Evolutionary conservation across 2,329 filamentous ascomycete species (phyloP).

Genomic region (Colletotrichum australisinense): DNA sequence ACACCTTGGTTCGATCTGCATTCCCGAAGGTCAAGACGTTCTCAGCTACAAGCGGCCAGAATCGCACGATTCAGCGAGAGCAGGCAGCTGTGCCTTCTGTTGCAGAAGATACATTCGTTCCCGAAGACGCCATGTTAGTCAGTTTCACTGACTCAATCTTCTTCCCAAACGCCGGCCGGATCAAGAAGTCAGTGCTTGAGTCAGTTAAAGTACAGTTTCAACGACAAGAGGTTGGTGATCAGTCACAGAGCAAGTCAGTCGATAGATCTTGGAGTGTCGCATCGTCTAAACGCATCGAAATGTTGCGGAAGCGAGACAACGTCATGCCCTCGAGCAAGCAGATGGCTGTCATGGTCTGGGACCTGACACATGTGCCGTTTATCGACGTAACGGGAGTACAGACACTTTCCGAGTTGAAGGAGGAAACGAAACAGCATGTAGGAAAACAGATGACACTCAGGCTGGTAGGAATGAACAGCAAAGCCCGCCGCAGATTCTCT

Average conservation of each 20-base stretch:
- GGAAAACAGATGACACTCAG: conserved; percentile 58
- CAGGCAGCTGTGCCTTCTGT: conserved; percentile 35
- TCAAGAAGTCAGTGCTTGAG: conserved; percentile 62
- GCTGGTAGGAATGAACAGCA: conserved; percentile 59
- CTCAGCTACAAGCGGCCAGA: conserved; percentile 41
- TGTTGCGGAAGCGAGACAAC: conserved; percentile 54
- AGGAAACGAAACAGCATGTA: conserved; percentile 60
- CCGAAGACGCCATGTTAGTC: conserved; percentile 65
- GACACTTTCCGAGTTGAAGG: conserved; percentile 59
- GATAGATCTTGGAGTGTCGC: conserved; percentile 67
- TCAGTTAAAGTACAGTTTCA: conserved; percentile 53
- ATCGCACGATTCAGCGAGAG: conserved; percentile 45
- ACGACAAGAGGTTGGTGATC: conserved; percentile 54
- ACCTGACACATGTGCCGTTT: conserved; percentile 63
- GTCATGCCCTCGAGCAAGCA: conserved; percentile 49
- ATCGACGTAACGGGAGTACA: conserved; percentile 64
- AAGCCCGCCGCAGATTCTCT: conserved; percentile 52
- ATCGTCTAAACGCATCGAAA: conserved; percentile 57
- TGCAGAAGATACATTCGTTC: conserved; percentile 44
- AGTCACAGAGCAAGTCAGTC: conserved; percentile 48
- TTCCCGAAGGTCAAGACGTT: conserved; percentile 58
- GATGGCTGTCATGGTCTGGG: conserved; percentile 62
- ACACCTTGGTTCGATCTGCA: conserved; percentile 68
- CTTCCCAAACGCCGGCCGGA: conserved; percentile 69
- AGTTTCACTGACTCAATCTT: conserved; percentile 67